Evolutionary conservation across 1,139 yeast species (phyloP).

Genomic region (Saccharomyces pastorianus): DNA sequence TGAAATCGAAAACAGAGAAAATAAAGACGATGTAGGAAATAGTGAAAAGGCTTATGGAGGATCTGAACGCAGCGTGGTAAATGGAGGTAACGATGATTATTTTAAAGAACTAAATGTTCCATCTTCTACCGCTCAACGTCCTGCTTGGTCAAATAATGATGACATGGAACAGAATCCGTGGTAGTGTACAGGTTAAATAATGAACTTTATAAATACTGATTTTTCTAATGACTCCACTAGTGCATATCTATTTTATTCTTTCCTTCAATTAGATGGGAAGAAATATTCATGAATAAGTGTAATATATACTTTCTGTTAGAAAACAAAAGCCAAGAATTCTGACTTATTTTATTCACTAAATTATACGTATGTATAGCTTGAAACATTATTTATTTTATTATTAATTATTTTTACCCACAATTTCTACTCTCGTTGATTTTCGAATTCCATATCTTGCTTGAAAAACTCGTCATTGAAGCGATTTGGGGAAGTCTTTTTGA

Average conservation of each 20-base stretch:
- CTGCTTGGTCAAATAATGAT: conserved; percentile 21
- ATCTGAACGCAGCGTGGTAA: conserved; percentile 1
- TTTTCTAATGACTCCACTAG: neutral
- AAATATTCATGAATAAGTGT: too few species aligned
- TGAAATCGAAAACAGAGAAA: conserved; percentile 3
- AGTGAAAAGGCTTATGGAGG: conserved; percentile 6
- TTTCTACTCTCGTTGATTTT: neutral
- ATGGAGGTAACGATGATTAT: conserved; percentile 8
- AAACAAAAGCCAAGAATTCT: too few species aligned
- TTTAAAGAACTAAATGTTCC: conserved; percentile 21
- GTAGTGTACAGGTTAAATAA: conserved; percentile 10
- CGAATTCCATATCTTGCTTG: conserved; percentile 2
- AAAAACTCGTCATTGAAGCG: conserved; percentile 7
- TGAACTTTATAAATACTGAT: neutral
- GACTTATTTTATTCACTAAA: neutral
- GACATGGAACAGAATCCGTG: conserved; percentile 31
- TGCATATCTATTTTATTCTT: neutral
- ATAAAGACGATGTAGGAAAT: conserved; percentile 1
- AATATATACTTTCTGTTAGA: neutral
- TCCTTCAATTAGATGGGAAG: neutral
- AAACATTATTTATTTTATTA: neutral
- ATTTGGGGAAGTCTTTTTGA: conserved; percentile 5
- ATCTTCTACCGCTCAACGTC: conserved; percentile 19
- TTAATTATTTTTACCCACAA: neutral
- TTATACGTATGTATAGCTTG: neutral